Percentiles rank a stretch among this genome's conserved stretches.
Conservation (phyloP, 768 basidiomycete species). For the Calvatia gigantea region DNA sequence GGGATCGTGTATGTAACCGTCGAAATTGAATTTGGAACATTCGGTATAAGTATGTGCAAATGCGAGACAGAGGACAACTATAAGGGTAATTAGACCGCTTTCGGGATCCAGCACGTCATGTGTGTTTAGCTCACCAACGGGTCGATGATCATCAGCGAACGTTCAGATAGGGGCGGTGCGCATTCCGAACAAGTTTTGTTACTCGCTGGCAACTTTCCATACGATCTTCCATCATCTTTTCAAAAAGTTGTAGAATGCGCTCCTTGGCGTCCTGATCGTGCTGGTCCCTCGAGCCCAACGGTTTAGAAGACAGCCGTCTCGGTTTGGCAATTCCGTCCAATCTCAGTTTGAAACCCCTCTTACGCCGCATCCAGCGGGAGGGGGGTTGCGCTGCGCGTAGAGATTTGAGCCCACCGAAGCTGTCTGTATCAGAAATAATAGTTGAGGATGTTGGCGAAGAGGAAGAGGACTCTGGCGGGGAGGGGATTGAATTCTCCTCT, state of each 20-base stretch:
- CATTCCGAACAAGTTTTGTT: conserved; percentile 50
- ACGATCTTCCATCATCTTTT: conserved; percentile 67
- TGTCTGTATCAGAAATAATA: not conserved
- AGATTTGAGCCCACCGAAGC: not conserved
- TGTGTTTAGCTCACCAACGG: not conserved
- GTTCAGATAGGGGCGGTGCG: conserved; percentile 32
- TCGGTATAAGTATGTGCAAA: not conserved
- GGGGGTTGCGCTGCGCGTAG: conserved; percentile 12
- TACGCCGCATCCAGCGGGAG: conserved; percentile 54
- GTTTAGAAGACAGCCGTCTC: conserved; percentile 19
- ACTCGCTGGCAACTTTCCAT: conserved; percentile 75
- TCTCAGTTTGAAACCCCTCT: conserved; percentile 53
- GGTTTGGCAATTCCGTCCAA: conserved; percentile 26
- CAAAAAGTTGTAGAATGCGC: conserved; percentile 63
- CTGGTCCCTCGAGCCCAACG: conserved; percentile 15
- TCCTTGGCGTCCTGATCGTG: conserved; percentile 25
- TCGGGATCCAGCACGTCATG: conserved; percentile 2
- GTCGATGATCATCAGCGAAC: conserved; percentile 20
- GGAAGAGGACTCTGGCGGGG: not conserved
- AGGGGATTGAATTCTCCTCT: not conserved
- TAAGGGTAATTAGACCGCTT: conserved; percentile 2
- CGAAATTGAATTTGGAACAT: not conserved
- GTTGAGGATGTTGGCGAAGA: not conserved
- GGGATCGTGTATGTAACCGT: not conserved
- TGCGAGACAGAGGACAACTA: not conserved